These are phyloP conservation scores for Corymbia citriodora DNA, from an alignment of 441 rosid genomes.

Conservation along the genomic window DNA sequence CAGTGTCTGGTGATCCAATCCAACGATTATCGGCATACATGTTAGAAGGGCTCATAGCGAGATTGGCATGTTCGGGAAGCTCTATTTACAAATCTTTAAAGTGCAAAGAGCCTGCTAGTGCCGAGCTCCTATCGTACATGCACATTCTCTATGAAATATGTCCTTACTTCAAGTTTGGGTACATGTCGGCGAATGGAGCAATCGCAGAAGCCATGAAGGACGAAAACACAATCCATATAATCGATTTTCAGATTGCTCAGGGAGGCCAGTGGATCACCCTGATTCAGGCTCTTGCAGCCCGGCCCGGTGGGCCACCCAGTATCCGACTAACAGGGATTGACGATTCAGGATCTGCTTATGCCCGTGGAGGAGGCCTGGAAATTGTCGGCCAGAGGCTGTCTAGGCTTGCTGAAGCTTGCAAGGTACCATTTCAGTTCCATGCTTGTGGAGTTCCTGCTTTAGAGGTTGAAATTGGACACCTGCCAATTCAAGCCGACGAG, in stretches of 20 bases:
- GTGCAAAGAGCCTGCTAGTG: constrained; percentile 78
- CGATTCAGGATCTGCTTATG: constrained; percentile 68
- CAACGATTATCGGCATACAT: constrained; percentile 89
- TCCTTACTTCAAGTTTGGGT: constrained; percentile 93
- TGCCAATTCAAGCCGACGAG: constrained; percentile 58
- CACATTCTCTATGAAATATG: constrained; percentile 80
- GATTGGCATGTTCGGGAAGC: constrained; percentile 76
- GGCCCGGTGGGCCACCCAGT: constrained; percentile 80
- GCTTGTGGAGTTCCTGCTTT: constrained; percentile 51
- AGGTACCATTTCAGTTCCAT: constrained; percentile 77
- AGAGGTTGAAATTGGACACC: constrained; percentile 58
- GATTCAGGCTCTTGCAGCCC: constrained; percentile 78
- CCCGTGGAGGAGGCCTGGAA: constrained; percentile 79
- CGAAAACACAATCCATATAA: constrained; percentile 65
- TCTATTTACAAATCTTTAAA: constrained; percentile 67
- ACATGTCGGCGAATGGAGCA: constrained; percentile 91
- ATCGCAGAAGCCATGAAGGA: constrained; percentile 86
- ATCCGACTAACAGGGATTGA: constrained; percentile 83
- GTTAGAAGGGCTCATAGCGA: constrained; percentile 84
- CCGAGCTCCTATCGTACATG: constrained; percentile 81
- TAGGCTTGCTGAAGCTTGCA: constrained; percentile 55
- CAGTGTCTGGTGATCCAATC: constrained; percentile 83
- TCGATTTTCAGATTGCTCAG: constrained; percentile 79
- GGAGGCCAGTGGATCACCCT: constrained; percentile 91
- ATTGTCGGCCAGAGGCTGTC: constrained; percentile 65